Conservation (phyloP, 2,329 filamentous ascomycete genomes). For the Penicillium sp. region DNA sequence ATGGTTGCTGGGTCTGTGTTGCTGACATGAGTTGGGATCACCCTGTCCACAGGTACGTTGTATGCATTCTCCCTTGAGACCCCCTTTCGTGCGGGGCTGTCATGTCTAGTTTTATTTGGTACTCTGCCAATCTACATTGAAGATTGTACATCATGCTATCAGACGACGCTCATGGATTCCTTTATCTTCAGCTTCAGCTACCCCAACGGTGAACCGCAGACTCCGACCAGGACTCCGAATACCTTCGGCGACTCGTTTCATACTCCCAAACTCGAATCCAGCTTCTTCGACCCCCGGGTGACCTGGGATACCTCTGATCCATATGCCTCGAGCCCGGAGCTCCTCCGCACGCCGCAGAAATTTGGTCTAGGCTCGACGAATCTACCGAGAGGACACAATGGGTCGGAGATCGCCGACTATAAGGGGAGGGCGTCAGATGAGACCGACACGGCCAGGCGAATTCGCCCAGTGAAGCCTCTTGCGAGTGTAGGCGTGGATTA, state of each 20-base stretch:
- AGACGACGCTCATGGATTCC: slow-evolving; percentile 31
- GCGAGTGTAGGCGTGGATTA: slow-evolving; percentile 31
- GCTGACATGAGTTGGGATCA: slow-evolving; percentile 51
- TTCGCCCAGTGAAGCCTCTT: slow-evolving; percentile 31
- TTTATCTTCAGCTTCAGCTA: slow-evolving; percentile 47
- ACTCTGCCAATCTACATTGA: slow-evolving; percentile 3
- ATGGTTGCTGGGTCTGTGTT: slow-evolving; percentile 38
- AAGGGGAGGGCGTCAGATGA: slow-evolving; percentile 28
- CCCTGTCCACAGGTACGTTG: slow-evolving; percentile 43
- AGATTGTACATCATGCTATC: slow-evolving; percentile 7
- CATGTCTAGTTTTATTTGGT: slow-evolving; percentile 2
- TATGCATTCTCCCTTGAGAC: slow-evolving; percentile 25
- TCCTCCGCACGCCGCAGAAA: slow-evolving; percentile 44
- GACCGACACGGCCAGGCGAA: slow-evolving; percentile 36
- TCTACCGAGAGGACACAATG: slow-evolving; percentile 18
- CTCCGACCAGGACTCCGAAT: slow-evolving; percentile 47
- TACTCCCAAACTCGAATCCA: slow-evolving; percentile 49
- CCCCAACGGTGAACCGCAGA: slow-evolving; percentile 47
- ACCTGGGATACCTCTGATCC: slow-evolving; percentile 50
- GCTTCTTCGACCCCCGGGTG: slow-evolving; percentile 47
- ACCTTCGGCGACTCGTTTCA: slow-evolving; percentile 42
- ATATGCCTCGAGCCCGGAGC: slow-evolving; percentile 48
- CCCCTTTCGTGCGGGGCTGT: slow-evolving; percentile 18
- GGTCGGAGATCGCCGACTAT: slow-evolving; percentile 11
- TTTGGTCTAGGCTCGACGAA: slow-evolving; percentile 39